Conservation (phyloP, 495 filamentous ascomycete genomes). For the Parmelia sp. region DNA sequence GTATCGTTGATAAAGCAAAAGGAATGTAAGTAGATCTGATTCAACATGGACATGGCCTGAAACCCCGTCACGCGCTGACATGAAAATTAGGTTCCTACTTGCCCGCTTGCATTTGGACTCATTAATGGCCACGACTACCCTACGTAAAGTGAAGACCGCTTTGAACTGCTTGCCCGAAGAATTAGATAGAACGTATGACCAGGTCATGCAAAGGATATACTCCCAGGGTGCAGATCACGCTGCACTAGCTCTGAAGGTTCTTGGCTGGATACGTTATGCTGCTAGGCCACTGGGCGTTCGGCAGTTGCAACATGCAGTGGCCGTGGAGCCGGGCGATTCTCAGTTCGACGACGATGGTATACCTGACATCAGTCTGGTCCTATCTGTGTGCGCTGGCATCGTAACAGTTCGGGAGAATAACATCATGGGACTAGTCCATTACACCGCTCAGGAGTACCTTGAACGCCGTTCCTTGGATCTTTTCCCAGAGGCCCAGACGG, state of each 20-base stretch:
- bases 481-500: conserved; percentile 26
- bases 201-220: conserved; percentile 23
- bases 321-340: conserved; percentile 21
- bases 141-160: conserved; percentile 18
- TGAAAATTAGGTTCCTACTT: conserved; percentile 26
- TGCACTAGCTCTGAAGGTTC: conserved; percentile 15
- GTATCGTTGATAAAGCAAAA: conserved; percentile 18
- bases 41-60: not conserved
- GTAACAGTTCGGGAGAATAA: conserved; percentile 19
- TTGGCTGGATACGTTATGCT: conserved; percentile 26
- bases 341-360: conserved; percentile 24
- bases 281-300: conserved; percentile 14
- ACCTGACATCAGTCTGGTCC: conserved; percentile 13
- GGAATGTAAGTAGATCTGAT: conserved; percentile 27
- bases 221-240: conserved; percentile 3
- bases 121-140: conserved; percentile 19
- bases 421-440: conserved; percentile 25
- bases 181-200: conserved; percentile 24
- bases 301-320: conserved; percentile 28
- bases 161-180: conserved; percentile 22
- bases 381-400: conserved; percentile 26
- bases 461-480: not conserved
- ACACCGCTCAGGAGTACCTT: conserved; percentile 26
- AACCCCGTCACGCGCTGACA: not conserved
- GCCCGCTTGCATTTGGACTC: conserved; percentile 27